phyloP scores from a whole-genome alignment of 73 alveolate genomes.

The Uronychia binucleata region DNA sequence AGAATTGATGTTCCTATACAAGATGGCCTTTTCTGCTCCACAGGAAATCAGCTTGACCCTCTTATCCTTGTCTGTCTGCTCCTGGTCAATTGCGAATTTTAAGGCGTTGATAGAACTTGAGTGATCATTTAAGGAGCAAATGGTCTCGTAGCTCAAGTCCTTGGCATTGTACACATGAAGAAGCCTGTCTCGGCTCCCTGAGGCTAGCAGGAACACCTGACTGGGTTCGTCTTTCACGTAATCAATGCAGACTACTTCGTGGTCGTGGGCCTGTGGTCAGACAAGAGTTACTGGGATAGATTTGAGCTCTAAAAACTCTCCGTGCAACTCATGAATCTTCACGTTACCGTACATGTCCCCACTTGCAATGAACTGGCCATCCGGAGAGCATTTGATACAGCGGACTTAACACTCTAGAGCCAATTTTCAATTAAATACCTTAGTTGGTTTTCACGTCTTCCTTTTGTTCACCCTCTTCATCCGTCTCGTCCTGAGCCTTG shows the following conservation, averaged over 20 bases:
- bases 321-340: slow-evolving; percentile 16
- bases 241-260: slow-evolving; percentile 58
- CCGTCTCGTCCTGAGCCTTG: not conserved
- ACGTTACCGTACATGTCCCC: slow-evolving; percentile 71
- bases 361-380: slow-evolving; percentile 53
- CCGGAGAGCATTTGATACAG: slow-evolving; percentile 53
- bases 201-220: slow-evolving; percentile 33
- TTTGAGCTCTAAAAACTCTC: not conserved
- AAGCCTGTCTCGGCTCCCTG: slow-evolving; percentile 73
- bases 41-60: slow-evolving; percentile 64
- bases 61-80: slow-evolving; percentile 12
- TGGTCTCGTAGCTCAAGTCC: slow-evolving; percentile 32
- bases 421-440: no score
- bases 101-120: slow-evolving; percentile 73
- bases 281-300: not conserved
- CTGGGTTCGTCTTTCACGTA: slow-evolving; percentile 1
- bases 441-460: slow-evolving; percentile 1
- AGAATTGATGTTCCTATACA: slow-evolving; percentile 64
- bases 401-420: not conserved
- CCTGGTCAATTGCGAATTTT: slow-evolving; percentile 59
- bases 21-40: slow-evolving; percentile 78
- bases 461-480: slow-evolving; percentile 3
- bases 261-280: slow-evolving; percentile 46
- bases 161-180: slow-evolving; percentile 44
- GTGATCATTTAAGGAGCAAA: slow-evolving; percentile 74